A percentile compares a stretch with the other conserved stretches of the same genome.
Conservation (phyloP, 2,329 filamentous ascomycete genomes). For the Neoascochyta sp. region DNA sequence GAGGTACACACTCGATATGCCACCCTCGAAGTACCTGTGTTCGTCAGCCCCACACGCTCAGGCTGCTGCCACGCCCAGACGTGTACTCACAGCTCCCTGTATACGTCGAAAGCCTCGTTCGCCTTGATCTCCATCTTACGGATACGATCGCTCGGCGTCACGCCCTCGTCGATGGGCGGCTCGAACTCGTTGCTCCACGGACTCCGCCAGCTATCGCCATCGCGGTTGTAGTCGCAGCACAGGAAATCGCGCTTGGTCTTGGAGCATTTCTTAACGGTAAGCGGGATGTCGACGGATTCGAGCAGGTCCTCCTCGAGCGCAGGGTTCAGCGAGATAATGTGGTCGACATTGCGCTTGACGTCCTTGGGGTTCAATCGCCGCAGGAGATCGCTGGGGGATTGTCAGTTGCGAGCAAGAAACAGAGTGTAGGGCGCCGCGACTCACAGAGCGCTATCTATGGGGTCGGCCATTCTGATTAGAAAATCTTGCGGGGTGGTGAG, state of each 20-base stretch:
- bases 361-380: conserved; percentile 94
- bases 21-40: conserved; percentile 81
- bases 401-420: conserved; percentile 1
- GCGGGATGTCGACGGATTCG: conserved; percentile 93
- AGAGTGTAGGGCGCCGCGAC: too few relatives aligned
- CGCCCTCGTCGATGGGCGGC: conserved; percentile 78
- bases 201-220: conserved; percentile 94
- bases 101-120: conserved; percentile 95
- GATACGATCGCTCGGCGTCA: conserved; percentile 84
- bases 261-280: conserved; percentile 79
- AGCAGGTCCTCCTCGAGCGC: conserved; percentile 96
- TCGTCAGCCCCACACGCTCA: conserved; percentile 16
- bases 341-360: conserved; percentile 80
- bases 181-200: conserved; percentile 99
- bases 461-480: conserved; percentile 32
- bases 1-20: conserved; percentile 92
- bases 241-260: conserved; percentile 93
- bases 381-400: conserved; percentile 76
- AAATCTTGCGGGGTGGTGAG: conserved; percentile 1
- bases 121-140: conserved; percentile 90
- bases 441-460: conserved; percentile 68
- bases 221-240: conserved; percentile 98
- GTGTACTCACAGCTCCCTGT: conserved; percentile 69
- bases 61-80: background rate
- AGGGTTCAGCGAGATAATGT: conserved; percentile 83